Conservation (phyloP, 1,284 basidiomycete genomes). For the Apiotrichum laibachii region DNA sequence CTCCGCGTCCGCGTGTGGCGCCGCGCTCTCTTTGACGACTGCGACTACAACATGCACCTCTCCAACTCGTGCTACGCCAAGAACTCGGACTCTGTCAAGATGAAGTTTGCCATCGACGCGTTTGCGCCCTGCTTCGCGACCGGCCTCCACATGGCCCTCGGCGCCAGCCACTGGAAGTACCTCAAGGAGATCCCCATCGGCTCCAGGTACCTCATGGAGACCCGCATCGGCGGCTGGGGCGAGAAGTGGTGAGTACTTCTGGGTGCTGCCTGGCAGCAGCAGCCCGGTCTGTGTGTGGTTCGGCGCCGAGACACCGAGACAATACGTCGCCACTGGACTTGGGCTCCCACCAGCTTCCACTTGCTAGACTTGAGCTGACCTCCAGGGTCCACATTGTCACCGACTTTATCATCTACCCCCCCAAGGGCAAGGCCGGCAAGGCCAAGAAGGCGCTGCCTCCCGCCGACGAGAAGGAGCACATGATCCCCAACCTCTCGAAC, state of each 20-base stretch:
- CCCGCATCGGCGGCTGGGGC: conserved; percentile 70
- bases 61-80: conserved; percentile 50
- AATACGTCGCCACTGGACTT: too few species aligned
- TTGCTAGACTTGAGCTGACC: conserved; percentile 1
- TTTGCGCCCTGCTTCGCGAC: conserved; percentile 65
- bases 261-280: background rate
- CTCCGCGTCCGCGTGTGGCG: conserved; percentile 27
- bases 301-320: too few species aligned
- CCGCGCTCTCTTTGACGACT: conserved; percentile 46
- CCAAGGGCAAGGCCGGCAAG: conserved; percentile 29
- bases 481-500: conserved; percentile 13
- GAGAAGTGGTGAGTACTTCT: conserved; percentile 68
- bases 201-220: conserved; percentile 65
- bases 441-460: background rate
- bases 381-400: conserved; percentile 62
- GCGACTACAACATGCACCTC: conserved; percentile 51
- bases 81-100: conserved; percentile 58
- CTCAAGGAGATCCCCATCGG: conserved; percentile 75
- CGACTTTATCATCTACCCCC: conserved; percentile 65
- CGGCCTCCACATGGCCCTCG: conserved; percentile 68
- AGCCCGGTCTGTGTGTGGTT: background rate
- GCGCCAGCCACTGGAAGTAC: conserved; percentile 70
- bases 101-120: conserved; percentile 55
- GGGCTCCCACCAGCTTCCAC: too few species aligned
- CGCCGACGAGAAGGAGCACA: conserved; percentile 13